Evolutionary conservation across 1,139 yeast species (phyloP).

Genomic region (Protomyces inouyei): DNA sequence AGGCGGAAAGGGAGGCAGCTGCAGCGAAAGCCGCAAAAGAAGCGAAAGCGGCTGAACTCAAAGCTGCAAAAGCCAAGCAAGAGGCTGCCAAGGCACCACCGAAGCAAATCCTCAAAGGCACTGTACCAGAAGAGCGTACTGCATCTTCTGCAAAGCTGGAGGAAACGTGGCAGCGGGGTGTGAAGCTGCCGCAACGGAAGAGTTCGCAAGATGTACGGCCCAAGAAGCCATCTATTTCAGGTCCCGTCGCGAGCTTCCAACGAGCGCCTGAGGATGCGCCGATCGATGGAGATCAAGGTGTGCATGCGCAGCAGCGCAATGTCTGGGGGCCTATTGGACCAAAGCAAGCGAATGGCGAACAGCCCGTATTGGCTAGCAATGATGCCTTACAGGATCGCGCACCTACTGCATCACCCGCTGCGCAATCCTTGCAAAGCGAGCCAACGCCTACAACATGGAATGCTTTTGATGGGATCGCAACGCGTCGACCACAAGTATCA

Average conservation of each 20-base stretch:
- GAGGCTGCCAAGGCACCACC: not conserved
- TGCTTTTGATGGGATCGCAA: not conserved
- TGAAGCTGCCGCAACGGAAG: not conserved
- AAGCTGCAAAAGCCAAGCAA: not conserved
- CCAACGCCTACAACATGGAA: not conserved
- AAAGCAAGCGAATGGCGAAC: not conserved
- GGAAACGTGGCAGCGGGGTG: not conserved
- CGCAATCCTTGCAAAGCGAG: not conserved
- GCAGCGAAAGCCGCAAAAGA: not conserved
- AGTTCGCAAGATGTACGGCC: not conserved
- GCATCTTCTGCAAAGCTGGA: not conserved
- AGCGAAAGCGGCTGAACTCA: not conserved
- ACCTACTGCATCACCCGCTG: not conserved
- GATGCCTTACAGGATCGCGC: not conserved
- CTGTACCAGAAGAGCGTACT: not conserved
- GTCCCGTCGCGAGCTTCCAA: not conserved
- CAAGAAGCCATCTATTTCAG: not conserved
- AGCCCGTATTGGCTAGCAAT: not conserved
- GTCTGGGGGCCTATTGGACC: constrained; percentile 26
- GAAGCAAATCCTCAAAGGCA: not conserved
- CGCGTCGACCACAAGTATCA: not conserved
- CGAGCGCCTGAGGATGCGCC: not conserved
- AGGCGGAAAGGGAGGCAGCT: constrained; percentile 9
- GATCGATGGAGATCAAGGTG: not conserved
- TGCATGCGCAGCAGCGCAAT: not conserved